These are phyloP conservation scores for Pythium chondricola DNA, from an alignment of 352 stramenopile species.

Conservation along the genomic window DNA sequence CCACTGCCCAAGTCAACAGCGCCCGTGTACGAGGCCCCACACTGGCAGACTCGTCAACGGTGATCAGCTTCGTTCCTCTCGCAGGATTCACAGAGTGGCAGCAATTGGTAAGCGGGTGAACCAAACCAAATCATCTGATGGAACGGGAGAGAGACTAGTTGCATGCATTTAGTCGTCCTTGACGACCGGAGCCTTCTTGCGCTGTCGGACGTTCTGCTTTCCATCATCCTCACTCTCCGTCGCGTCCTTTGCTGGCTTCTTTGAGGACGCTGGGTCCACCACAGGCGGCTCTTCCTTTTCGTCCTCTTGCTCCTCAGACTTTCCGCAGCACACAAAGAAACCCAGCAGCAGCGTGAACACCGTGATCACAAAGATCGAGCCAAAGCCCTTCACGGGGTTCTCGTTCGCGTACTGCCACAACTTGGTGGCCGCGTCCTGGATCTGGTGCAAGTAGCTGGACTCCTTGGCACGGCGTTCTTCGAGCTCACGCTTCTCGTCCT, in stretches of 20 bases:
- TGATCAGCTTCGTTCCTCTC: no score
- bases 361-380: conserved; percentile 31
- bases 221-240: conserved; percentile 19
- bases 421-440: conserved; percentile 30
- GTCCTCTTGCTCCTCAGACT: conserved; percentile 15
- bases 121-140: no score
- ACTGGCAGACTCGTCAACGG: conserved; percentile 72
- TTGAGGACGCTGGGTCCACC: background rate
- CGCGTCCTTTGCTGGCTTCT: conserved; percentile 20
- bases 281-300: conserved; percentile 24
- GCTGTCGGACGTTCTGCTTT: conserved; percentile 57
- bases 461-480: conserved; percentile 44
- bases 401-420: conserved; percentile 47
- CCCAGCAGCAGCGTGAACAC: conserved; percentile 34
- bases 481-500: conserved; percentile 30
- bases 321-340: conserved; percentile 62
- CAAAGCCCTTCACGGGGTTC: conserved; percentile 52
- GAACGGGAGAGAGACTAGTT: no score
- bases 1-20: conserved; percentile 66
- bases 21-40: conserved; percentile 59
- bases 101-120: no score
- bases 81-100: no score
- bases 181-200: conserved; percentile 72
- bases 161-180: conserved; percentile 35
- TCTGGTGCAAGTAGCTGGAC: conserved; percentile 32